These are phyloP conservation scores for Populus hybrid DNA, from an alignment of 441 rosid genomes.

Conservation along the genomic window DNA sequence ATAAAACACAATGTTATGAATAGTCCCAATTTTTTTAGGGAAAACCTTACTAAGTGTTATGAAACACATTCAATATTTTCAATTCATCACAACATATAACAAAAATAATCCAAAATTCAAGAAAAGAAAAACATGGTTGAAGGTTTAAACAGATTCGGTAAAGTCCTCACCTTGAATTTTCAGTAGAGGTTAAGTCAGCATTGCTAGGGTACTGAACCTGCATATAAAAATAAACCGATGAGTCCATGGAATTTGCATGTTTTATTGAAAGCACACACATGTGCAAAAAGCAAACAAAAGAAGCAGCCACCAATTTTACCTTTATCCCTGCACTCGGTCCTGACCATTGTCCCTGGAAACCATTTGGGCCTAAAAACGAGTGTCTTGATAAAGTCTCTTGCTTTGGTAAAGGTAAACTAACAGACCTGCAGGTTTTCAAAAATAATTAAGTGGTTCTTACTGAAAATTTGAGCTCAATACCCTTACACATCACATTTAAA, in stretches of 20 bases:
- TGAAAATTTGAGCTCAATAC: background rate
- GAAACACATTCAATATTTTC: background rate
- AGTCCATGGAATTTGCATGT: slow-evolving; percentile 13
- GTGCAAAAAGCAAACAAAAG: background rate
- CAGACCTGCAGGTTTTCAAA: slow-evolving; percentile 50
- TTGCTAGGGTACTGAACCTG: slow-evolving; percentile 93
- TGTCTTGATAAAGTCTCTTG: slow-evolving; percentile 92
- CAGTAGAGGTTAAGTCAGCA: slow-evolving; percentile 43
- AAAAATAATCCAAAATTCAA: background rate
- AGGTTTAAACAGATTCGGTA: background rate
- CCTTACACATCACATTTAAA: background rate
- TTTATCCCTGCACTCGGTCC: slow-evolving; percentile 72
- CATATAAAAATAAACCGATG: slow-evolving; percentile 21
- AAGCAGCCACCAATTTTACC: slow-evolving; percentile 36
- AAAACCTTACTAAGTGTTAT: background rate
- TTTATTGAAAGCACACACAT: slow-evolving; percentile 9
- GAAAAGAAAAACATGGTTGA: background rate
- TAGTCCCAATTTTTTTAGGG: slow-evolving; percentile 3
- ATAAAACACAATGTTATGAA: slow-evolving; percentile 25
- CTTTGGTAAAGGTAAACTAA: slow-evolving; percentile 68
- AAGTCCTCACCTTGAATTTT: slow-evolving; percentile 47
- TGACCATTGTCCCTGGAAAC: slow-evolving; percentile 81
- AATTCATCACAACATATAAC: background rate
- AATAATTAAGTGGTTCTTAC: slow-evolving; percentile 5
- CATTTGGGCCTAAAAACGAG: slow-evolving; percentile 87